Base-by-base conservation (phyloP, 495 filamentous ascomycete genomes). In the Lophiotrema nucula region DNA sequence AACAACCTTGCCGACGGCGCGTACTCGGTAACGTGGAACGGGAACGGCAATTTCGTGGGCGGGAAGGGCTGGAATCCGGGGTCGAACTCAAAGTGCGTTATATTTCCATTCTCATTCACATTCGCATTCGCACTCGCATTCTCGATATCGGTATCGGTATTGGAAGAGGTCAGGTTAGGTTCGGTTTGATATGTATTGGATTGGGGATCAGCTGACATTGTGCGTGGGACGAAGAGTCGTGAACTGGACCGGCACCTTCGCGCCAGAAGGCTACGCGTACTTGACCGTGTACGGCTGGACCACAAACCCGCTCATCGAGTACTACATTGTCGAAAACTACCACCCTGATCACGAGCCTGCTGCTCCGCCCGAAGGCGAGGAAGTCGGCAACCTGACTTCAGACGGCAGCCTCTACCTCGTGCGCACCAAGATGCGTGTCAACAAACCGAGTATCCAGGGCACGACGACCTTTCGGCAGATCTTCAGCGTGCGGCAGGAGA, bases 211-310 rank as follows among this genome's bases (percentile, higher is more conserved):
- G n/a, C n/a, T n/a, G n/a, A n/a, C n/a, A n/a, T n/a, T n/a, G n/a
- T n/a, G n/a, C n/a, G n/a, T n/a, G n/a, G n/a, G n/a, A n/a, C n/a
- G n/a, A n/a, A n/a, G 52, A 27, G 31, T 42, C 31, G 78, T 85
- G 53, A 78, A 67, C 45, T 86, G 79, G 69, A 71, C 66, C 10
- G 82, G 79, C 23, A 71, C 67, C 27, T 85, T 81, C 73, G 73
- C 68, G 15, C 77, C 81, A 28, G 73, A 73, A 3, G 82, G 83
- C 16, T 82, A 82, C 13, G 73, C 75, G 25, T 85, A 85, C 64
- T 76, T 86, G 22, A 62, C 81, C 42, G 70, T 87, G 57, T 84
- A 86, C 66, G 82, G 82, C 47, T 86, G 81, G 83, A 84, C 81
- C 26, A 76, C 70, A 3, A 74, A 75, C 67, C 83, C 83, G 0